Percentiles rank a stretch among this genome's conserved stretches.
phyloP scores from a whole-genome alignment of 1,284 basidiomycete species.

The Tylopilus sp. region DNA sequence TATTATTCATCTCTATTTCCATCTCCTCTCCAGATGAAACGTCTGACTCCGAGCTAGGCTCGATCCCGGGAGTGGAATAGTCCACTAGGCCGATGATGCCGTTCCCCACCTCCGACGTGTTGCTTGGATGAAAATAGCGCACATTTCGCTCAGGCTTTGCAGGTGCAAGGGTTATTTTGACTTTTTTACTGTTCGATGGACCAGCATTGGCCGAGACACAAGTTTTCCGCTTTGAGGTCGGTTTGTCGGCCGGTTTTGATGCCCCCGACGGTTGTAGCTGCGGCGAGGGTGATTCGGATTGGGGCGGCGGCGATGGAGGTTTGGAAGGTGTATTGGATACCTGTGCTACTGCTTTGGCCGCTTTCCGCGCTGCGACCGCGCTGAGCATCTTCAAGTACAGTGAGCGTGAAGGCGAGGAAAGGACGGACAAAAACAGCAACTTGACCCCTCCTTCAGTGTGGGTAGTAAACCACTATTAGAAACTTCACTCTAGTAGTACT shows the following conservation, averaged over 20 bases:
- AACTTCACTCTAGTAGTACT: too few species aligned
- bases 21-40: slow-evolving; percentile 31
- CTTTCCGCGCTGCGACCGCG: slow-evolving; percentile 29
- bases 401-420: slow-evolving; percentile 1
- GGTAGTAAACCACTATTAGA: too few species aligned
- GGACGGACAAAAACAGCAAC: slow-evolving; percentile 4
- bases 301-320: slow-evolving; percentile 8
- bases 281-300: slow-evolving; percentile 8
- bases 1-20: slow-evolving; percentile 17
- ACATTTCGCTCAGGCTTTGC: slow-evolving; percentile 13
- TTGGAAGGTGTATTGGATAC: slow-evolving; percentile 10
- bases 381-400: slow-evolving; percentile 23
- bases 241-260: slow-evolving; percentile 1
- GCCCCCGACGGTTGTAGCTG: background rate
- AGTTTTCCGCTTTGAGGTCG: slow-evolving; percentile 23
- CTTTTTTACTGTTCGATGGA: slow-evolving; percentile 22
- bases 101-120: slow-evolving; percentile 36
- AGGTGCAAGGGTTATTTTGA: slow-evolving; percentile 11
- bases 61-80: slow-evolving; percentile 27
- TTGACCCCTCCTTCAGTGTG: background rate
- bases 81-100: slow-evolving; percentile 28
- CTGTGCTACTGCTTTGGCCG: slow-evolving; percentile 12
- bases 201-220: background rate
- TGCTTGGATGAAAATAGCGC: slow-evolving; percentile 37
- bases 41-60: slow-evolving; percentile 33